Conservation (phyloP, 768 basidiomycete genomes). For the Tubosaeta brunneosetosa region DNA sequence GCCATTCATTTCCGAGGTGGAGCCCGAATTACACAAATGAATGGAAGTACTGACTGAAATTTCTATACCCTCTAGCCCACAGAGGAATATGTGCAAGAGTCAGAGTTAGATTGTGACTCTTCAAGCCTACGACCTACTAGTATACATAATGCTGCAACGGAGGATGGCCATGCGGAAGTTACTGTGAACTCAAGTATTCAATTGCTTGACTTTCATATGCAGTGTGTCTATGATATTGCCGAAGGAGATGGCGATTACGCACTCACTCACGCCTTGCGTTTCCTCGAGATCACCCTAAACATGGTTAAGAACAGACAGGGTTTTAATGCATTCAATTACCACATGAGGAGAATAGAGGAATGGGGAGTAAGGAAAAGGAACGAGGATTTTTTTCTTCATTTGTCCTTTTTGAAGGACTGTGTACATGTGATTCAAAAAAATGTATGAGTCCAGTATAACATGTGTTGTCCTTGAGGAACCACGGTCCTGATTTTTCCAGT, state of each 20-base stretch:
- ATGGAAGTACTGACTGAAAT: not conserved
- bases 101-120: not conserved
- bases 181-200: not conserved
- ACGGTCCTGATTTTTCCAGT: no score
- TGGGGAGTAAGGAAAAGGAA: not conserved
- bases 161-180: not conserved
- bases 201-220: conserved; percentile 1
- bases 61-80: not conserved
- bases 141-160: not conserved
- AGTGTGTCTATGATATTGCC: not conserved
- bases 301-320: not conserved
- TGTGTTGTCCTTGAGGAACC: no score
- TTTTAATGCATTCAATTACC: not conserved
- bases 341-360: not conserved
- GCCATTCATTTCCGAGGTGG: no score
- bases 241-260: not conserved
- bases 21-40: not conserved
- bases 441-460: not conserved
- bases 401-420: not conserved
- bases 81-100: not conserved
- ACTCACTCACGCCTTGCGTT: not conserved
- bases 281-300: not conserved
- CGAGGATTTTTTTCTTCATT: not conserved
- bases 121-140: not conserved
- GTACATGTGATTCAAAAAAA: not conserved